Percentiles rank a stretch among this genome's conserved stretches.
These are phyloP conservation scores for Acidiella bohemica DNA, from an alignment of 495 filamentous ascomycete genomes.

Conservation along the genomic window DNA sequence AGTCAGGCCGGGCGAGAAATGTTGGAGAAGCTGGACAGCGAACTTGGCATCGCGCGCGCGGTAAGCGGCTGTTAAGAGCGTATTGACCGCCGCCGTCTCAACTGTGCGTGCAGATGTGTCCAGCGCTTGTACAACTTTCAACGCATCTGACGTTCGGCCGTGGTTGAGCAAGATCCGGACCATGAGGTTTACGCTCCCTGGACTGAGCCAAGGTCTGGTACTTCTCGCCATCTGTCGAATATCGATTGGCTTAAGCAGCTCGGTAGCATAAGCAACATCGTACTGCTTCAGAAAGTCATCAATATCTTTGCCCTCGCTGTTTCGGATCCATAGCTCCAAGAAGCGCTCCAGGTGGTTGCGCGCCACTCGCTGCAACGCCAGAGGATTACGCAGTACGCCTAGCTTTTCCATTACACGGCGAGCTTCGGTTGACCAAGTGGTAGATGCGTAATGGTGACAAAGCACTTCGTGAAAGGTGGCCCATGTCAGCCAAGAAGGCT, in stretches of 20 bases:
- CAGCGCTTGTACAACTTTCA: background rate
- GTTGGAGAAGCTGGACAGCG: background rate
- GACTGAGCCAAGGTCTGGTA: constrained; percentile 5
- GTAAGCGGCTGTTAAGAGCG: background rate
- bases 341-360: too few species aligned
- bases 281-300: background rate
- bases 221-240: background rate
- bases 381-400: constrained; percentile 3
- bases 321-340: too few species aligned
- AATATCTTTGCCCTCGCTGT: background rate
- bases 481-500: constrained; percentile 9
- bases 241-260: too few species aligned
- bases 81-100: constrained; percentile 1
- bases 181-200: constrained; percentile 4
- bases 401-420: constrained; percentile 2
- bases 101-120: background rate
- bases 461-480: constrained; percentile 1
- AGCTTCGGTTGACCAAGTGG: background rate
- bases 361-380: too few species aligned
- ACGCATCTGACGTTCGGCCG: background rate
- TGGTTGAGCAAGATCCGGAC: constrained; percentile 1
- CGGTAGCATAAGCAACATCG: too few species aligned
- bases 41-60: constrained; percentile 1
- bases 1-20: background rate
- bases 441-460: background rate